phyloP scores from a whole-genome alignment of 164 flowering plant genomes.

The Aristolochia contorta region DNA sequence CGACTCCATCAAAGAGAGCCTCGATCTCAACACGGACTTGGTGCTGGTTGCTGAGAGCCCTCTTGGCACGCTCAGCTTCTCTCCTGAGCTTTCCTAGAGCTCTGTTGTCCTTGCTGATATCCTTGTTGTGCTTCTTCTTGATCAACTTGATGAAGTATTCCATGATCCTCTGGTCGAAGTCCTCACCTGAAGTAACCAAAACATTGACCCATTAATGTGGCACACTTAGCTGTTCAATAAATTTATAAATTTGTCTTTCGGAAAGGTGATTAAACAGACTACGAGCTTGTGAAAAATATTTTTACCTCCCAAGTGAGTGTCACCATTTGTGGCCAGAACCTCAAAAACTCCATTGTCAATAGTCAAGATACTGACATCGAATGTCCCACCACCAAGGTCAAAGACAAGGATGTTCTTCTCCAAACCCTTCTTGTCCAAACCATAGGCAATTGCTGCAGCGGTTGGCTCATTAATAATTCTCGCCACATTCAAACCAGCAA shows the following conservation, averaged over 20 bases:
- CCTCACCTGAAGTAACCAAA: constrained; percentile 61
- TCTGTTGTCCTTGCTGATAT: constrained; percentile 89
- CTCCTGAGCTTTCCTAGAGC: constrained; percentile 86
- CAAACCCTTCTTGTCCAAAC: constrained; percentile 86
- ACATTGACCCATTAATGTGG: background rate
- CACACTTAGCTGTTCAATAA: background rate
- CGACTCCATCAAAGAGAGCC: constrained; percentile 62
- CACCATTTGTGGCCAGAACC: constrained; percentile 91
- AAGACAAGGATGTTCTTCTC: constrained; percentile 96
- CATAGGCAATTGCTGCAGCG: constrained; percentile 92
- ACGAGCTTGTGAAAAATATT: background rate
- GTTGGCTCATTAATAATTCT: constrained; percentile 91
- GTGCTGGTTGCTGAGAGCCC: constrained; percentile 90
- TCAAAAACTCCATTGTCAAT: constrained; percentile 94
- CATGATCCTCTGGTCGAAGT: constrained; percentile 83
- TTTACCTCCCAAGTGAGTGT: constrained; percentile 90
- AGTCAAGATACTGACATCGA: constrained; percentile 91
- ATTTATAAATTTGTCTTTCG: background rate
- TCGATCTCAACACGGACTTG: constrained; percentile 87
- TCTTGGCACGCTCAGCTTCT: constrained; percentile 83
- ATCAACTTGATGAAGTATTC: constrained; percentile 87
- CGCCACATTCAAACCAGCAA: constrained; percentile 87
- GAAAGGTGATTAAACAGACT: background rate
- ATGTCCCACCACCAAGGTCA: constrained; percentile 93
- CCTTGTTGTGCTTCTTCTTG: constrained; percentile 85